A percentile compares a stretch with the other conserved stretches of the same genome.
phyloP scores from a whole-genome alignment of 495 filamentous ascomycete genomes.

The Hyaloscypha bicolor region DNA sequence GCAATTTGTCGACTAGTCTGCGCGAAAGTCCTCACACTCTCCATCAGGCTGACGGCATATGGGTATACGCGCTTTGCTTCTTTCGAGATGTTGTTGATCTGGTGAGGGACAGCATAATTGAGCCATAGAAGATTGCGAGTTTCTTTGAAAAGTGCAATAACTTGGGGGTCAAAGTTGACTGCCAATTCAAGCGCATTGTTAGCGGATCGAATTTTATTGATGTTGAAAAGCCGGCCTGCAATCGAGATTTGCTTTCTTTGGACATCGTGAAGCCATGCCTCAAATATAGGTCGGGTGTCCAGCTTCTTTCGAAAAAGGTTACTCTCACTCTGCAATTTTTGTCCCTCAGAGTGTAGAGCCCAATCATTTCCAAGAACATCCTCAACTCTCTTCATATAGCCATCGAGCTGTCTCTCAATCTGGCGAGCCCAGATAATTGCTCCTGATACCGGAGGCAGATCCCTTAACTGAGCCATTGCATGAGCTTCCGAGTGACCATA shows the following conservation, averaged over 20 bases:
- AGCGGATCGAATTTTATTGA: slow-evolving; percentile 80
- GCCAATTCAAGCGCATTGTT: slow-evolving; percentile 83
- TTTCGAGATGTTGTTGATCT: slow-evolving; percentile 92
- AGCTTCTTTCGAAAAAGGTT: slow-evolving; percentile 93
- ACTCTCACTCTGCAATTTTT: slow-evolving; percentile 87
- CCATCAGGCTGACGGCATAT: slow-evolving; percentile 97
- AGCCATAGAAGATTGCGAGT: slow-evolving; percentile 96
- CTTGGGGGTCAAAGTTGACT: slow-evolving; percentile 96
- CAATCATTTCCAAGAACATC: slow-evolving; percentile 92
- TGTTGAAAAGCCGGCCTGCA: slow-evolving; percentile 85
- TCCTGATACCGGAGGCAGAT: slow-evolving; percentile 92
- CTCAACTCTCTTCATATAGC: slow-evolving; percentile 97
- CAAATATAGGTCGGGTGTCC: slow-evolving; percentile 88
- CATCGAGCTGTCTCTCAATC: slow-evolving; percentile 91
- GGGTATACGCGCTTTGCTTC: slow-evolving; percentile 97
- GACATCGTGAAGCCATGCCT: slow-evolving; percentile 92
- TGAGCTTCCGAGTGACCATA: slow-evolving; percentile 98
- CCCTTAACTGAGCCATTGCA: slow-evolving; percentile 94
- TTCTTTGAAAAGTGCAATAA: slow-evolving; percentile 98
- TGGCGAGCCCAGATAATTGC: slow-evolving; percentile 97
- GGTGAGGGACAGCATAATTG: slow-evolving; percentile 88
- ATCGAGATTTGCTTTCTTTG: slow-evolving; percentile 85
- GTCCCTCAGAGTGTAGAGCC: slow-evolving; percentile 90
- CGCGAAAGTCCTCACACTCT: slow-evolving; percentile 85
- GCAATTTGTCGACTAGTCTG: slow-evolving; percentile 83